These are phyloP conservation scores for Phytomonas sp. DNA, from an alignment of 208 protist species.

Conservation along the genomic window DNA sequence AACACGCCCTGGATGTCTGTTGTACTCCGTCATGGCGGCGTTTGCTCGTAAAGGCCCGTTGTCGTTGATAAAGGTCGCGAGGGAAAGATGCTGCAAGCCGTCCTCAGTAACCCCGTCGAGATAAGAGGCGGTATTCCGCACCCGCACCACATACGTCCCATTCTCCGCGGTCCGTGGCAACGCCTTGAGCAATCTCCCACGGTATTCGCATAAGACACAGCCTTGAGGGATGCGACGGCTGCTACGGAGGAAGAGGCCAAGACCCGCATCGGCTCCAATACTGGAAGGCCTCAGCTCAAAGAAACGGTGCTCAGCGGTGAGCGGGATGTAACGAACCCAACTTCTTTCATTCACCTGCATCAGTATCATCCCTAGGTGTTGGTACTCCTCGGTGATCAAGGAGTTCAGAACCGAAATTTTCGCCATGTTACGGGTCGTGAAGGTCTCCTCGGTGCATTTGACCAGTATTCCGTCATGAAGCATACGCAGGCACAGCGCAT, in stretches of 20 bases:
- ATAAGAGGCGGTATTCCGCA: conserved; percentile 44
- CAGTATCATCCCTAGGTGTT: conserved; percentile 70
- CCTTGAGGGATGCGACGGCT: conserved; percentile 56
- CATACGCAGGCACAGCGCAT: conserved; percentile 50
- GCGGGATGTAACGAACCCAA: conserved; percentile 60
- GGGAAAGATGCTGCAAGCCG: conserved; percentile 56
- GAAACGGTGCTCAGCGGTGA: conserved; percentile 67
- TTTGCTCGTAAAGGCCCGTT: conserved; percentile 57
- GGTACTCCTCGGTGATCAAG: conserved; percentile 70
- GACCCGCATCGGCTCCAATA: conserved; percentile 44
- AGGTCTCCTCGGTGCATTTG: conserved; percentile 41
- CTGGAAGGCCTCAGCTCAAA: conserved; percentile 59
- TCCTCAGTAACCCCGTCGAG: conserved; percentile 59
- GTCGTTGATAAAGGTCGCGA: conserved; percentile 88
- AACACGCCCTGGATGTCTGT: conserved; percentile 55
- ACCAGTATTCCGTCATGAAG: conserved; percentile 45
- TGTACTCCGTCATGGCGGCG: conserved; percentile 76
- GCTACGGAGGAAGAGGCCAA: conserved; percentile 74
- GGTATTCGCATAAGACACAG: conserved; percentile 76
- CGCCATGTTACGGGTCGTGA: conserved; percentile 40
- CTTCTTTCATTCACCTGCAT: conserved; percentile 26
- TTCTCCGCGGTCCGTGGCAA: conserved; percentile 20
- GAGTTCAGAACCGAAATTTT: conserved; percentile 30
- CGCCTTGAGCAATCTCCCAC: conserved; percentile 28
- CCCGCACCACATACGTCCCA: conserved; percentile 65